Evolutionary conservation across 169 alveolate genomes (phyloP), one percentile per base, ranked within the genome.

Genomic region (Cryptosporidium ubiquitum): DNA sequence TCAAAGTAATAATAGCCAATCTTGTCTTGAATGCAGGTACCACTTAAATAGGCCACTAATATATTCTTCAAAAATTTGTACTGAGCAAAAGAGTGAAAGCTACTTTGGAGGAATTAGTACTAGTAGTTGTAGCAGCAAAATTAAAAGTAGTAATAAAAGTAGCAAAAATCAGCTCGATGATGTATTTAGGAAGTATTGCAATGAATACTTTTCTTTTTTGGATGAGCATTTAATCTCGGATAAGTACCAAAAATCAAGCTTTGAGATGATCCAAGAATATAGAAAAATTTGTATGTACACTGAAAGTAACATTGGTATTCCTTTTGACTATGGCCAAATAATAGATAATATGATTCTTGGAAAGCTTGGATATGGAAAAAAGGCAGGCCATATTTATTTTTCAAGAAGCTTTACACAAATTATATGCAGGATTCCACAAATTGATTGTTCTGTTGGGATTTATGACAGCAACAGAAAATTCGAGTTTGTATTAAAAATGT

Each of bases 1-100:
- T 33, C 23, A 49, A 23, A 20, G 12, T 33, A 58, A 73, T 0
- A 16, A 37, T 1, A 9, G 7, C 42, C 39, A 52, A 33, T 44
- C 0, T 10, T 73, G 85, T 40, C 42, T 39, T 52, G 85, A 73
- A 33, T 73, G 85, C 20, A 73, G 51, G 26, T 73, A 55, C 29
- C 39, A 14, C 18, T n/a, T 73, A 10, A 73, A 73, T 23, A 51
- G 26, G 6, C 2, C 69, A n/a, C 4, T 73, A 2, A 31, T 73
- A 35, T 55, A 73, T 37, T 37, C 71, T 10, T 73, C 85, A 16
- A 52, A 31, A 18, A 73, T 73, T 52, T 5, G 18, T n/a, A 26
- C 23, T 23, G 85, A 71, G 7, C 14, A 37, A 6, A 33, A 18
- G 10, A 39, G n/a, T 0, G 35, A 73, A 20, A 37, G 29, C 20